Conservation (phyloP, 75 land plant species). For the Pinus taeda region DNA sequence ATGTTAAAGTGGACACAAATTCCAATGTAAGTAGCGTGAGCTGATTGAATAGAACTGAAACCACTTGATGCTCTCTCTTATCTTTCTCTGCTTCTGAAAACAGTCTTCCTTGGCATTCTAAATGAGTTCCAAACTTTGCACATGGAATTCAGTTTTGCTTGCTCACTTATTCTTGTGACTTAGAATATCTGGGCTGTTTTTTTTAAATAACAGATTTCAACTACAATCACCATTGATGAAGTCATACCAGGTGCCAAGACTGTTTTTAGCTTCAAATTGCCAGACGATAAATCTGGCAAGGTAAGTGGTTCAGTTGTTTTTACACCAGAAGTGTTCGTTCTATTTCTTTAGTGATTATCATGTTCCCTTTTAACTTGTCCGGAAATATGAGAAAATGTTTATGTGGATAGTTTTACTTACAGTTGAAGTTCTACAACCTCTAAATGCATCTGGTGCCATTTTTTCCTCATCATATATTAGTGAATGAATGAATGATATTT, state of each 20-base stretch:
- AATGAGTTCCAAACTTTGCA: not conserved
- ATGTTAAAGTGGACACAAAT: constrained; percentile 87
- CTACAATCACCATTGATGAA: constrained; percentile 57
- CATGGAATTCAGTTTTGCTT: not conserved
- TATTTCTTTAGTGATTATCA: not conserved
- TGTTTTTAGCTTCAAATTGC: constrained; percentile 60
- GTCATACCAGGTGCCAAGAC: constrained; percentile 44
- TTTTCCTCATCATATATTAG: not conserved
- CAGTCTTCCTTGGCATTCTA: not conserved
- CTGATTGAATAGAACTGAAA: not conserved
- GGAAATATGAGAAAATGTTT: not conserved
- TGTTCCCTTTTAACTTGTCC: not conserved
- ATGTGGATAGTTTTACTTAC: not conserved
- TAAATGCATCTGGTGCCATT: not conserved
- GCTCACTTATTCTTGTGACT: not conserved
- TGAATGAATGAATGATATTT: too few species aligned
- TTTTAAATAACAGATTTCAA: constrained; percentile 37
- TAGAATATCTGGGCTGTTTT: not conserved
- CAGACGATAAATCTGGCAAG: constrained; percentile 87
- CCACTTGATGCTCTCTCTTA: not conserved
- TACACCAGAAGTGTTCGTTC: not conserved
- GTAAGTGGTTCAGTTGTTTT: constrained; percentile 16
- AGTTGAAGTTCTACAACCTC: not conserved
- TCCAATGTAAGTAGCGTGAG: constrained; percentile 64
- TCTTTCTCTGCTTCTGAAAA: not conserved